A percentile compares a stretch with the other conserved stretches of the same genome.
Conservation (phyloP, 1,284 basidiomycete species). For the Schizophyllum commune region DNA sequence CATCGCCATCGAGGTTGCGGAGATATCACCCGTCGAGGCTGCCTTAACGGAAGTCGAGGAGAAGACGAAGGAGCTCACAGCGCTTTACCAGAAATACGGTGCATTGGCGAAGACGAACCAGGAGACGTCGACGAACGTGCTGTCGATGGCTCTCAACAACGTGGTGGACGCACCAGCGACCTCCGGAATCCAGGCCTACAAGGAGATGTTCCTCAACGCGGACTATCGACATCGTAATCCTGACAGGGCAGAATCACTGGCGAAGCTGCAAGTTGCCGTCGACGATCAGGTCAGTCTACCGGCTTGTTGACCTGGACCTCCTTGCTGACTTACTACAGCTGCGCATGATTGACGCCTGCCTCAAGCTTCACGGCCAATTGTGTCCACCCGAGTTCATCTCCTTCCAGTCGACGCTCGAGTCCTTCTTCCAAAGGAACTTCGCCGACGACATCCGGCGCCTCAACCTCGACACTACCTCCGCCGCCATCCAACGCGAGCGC, state of each 20-base stretch:
- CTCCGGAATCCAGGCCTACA: constrained; percentile 73
- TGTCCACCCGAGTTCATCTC: constrained; percentile 83
- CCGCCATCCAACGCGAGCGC: constrained; percentile 24
- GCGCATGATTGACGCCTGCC: constrained; percentile 74
- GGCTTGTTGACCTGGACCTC: neutral
- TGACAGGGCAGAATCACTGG: constrained; percentile 62
- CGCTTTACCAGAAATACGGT: constrained; percentile 65
- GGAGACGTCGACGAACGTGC: constrained; percentile 69
- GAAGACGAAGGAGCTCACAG: constrained; percentile 70
- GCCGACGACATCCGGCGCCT: constrained; percentile 77
- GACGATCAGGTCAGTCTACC: constrained; percentile 65
- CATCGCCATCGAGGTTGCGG: constrained; percentile 62
- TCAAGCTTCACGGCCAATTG: constrained; percentile 76
- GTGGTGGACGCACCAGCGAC: constrained; percentile 80
- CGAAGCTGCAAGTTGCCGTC: constrained; percentile 66
- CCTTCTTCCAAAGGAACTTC: constrained; percentile 88
- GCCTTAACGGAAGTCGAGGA: constrained; percentile 76
- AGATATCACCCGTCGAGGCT: constrained; percentile 84
- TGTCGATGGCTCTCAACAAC: constrained; percentile 84
- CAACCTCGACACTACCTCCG: constrained; percentile 35
- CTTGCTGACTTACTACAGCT: constrained; percentile 38
- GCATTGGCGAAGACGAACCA: constrained; percentile 72
- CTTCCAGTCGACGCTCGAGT: constrained; percentile 88
- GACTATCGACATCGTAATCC: constrained; percentile 66
- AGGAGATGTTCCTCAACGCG: constrained; percentile 69